Evolutionary conservation across 768 basidiomycete genomes (phyloP), one percentile per base, ranked within the genome.

Genomic region (Phaffia australis): DNA sequence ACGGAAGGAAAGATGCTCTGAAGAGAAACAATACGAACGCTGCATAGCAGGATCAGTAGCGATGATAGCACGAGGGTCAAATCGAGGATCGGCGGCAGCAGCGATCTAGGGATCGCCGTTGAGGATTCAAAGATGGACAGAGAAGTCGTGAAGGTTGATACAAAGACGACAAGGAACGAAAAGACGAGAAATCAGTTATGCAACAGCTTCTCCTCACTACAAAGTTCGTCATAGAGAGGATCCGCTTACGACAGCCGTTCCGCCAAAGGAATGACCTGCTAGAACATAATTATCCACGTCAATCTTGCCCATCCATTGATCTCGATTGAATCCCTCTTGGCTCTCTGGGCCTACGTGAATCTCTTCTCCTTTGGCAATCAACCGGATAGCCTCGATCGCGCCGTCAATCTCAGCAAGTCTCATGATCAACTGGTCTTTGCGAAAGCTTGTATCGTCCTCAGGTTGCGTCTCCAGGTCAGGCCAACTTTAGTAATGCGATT

Each of bases 1-100:
- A 42, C 6, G 11, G 35, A 42, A 42, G 6, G 6, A 42, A 42
- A 42, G 35, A 11, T 42, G n/a, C n/a, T n/a, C n/a, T 42, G 35
- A 42, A 11, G 11, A 42, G 35, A 11, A 42, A 11, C 6, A 11
- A 42, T 11, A 42, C 35, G 35, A 42, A 57, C 56, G 56, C 32
- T 57, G 56, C 19, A n/a, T 18, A 29, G 56, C 56, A 29, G 56
- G 56, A 16, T 57, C 56, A 25, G 32, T 57, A 57, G 56, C 56
- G 16, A 57, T 57, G 27, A 25, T 29, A n/a, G 3, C 56, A 29
- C 27, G 27, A 57, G 56, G n/a, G 4, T n/a, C 23, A 25, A 57
- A 57, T 27, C 56, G 56, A 16, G 19, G n/a, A 19, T 57, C 56
- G 32, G 56, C 56, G n/a, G 56, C 56, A 18, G 56, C 56, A 21